Evolutionary conservation across 2,329 filamentous ascomycete genomes (phyloP).

Genomic region (Harringtonia lauricola): DNA sequence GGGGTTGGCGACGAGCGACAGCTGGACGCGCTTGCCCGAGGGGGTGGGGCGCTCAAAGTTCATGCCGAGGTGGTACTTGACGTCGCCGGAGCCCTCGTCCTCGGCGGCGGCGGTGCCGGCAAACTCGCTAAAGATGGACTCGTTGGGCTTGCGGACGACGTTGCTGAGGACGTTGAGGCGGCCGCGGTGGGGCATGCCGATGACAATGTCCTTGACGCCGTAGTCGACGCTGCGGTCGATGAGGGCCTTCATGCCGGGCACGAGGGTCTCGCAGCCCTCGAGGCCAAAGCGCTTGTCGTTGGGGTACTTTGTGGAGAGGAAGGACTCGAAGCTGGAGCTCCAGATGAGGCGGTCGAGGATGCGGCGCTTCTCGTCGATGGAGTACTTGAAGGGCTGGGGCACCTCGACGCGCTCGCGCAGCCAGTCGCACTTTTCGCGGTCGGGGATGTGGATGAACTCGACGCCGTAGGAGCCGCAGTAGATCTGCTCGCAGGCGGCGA

Average conservation of each 20-base stretch:
- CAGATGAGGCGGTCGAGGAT: conserved; percentile 97
- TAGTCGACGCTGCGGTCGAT: conserved; percentile 98
- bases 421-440: conserved; percentile 97
- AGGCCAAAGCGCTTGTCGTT: conserved; percentile 99
- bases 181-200: conserved; percentile 98
- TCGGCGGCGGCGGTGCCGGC: conserved; percentile 76
- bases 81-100: conserved; percentile 94
- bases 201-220: conserved; percentile 97
- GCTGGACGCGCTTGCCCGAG: conserved; percentile 97
- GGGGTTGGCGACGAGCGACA: conserved; percentile 95
- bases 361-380: conserved; percentile 93
- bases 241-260: conserved; percentile 97
- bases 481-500: conserved; percentile 83
- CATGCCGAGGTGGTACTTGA: conserved; percentile 99
- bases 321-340: conserved; percentile 94
- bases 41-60: conserved; percentile 98
- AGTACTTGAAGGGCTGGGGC: conserved; percentile 91
- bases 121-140: conserved; percentile 99
- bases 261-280: conserved; percentile 91
- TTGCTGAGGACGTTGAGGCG: conserved; percentile 97
- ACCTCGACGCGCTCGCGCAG: conserved; percentile 90
- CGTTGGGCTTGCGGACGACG: conserved; percentile 97
- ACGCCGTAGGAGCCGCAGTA: conserved; percentile 97
- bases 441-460: conserved; percentile 98
- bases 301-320: conserved; percentile 94